Evolutionary conservation across 768 basidiomycete genomes (phyloP).

Genomic region (Russula olivacea): DNA sequence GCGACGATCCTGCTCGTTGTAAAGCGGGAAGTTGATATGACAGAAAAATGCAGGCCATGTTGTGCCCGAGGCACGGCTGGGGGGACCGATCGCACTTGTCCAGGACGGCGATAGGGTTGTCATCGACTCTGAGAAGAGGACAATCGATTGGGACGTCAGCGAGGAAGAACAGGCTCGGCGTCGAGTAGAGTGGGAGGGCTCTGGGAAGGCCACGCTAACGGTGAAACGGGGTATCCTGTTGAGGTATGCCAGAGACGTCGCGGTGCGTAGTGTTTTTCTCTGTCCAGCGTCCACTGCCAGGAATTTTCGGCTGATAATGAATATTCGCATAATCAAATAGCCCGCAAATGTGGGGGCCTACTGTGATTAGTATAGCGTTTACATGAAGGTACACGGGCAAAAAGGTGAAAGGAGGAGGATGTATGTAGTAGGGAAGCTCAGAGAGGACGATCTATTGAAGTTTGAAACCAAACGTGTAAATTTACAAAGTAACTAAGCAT

Average conservation of each 20-base stretch:
- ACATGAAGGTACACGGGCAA: not conserved
- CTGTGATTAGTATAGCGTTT: slow-evolving; percentile 47
- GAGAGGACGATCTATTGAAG: not conserved
- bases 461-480: not conserved
- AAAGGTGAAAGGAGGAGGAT: not conserved
- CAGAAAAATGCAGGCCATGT: slow-evolving; percentile 43
- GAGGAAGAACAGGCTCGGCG: slow-evolving; percentile 60
- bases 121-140: slow-evolving; percentile 60
- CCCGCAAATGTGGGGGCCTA: slow-evolving; percentile 80
- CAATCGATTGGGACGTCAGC: slow-evolving; percentile 68
- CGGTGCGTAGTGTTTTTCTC: slow-evolving; percentile 42
- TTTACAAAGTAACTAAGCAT: not conserved
- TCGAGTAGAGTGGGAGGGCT: slow-evolving; percentile 61
- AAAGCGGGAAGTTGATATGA: not conserved
- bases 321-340: slow-evolving; percentile 35
- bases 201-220: slow-evolving; percentile 55
- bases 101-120: slow-evolving; percentile 74
- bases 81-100: slow-evolving; percentile 84
- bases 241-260: slow-evolving; percentile 81
- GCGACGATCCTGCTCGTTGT: not conserved
- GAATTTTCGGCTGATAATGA: slow-evolving; percentile 3
- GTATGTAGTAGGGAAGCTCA: not conserved
- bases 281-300: not conserved
- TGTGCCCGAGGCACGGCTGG: slow-evolving; percentile 61
- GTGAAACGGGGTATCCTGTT: slow-evolving; percentile 70